Percentiles rank a stretch among this genome's conserved stretches.
These are phyloP conservation scores for Hypoxylon cercidicola DNA, from an alignment of 495 filamentous ascomycete genomes.

Conservation along the genomic window DNA sequence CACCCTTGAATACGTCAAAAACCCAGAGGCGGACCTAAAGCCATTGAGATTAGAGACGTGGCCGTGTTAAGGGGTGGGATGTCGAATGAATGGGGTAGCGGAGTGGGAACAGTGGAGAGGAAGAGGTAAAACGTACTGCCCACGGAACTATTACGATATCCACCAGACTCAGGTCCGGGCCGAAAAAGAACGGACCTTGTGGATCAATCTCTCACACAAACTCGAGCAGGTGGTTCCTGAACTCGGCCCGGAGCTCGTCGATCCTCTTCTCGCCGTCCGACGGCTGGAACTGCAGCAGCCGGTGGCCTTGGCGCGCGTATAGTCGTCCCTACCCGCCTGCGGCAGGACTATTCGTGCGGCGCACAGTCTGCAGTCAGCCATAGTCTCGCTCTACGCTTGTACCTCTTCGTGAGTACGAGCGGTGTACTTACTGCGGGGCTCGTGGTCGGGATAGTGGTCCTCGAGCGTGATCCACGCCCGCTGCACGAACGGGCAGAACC, in stretches of 20 bases:
- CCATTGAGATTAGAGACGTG: background rate
- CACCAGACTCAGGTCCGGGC: constrained; percentile 58
- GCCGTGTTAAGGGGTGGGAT: too few relatives aligned
- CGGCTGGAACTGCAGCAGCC: constrained; percentile 68
- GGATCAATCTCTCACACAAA: constrained; percentile 64
- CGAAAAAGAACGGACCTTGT: constrained; percentile 66
- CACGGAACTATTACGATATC: constrained; percentile 68
- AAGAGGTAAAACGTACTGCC: constrained; percentile 47
- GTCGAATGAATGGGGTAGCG: background rate
- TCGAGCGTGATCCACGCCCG: constrained; percentile 69
- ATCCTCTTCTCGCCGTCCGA: constrained; percentile 58
- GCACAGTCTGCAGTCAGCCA: background rate
- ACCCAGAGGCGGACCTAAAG: constrained; percentile 61
- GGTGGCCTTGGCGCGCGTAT: constrained; percentile 63
- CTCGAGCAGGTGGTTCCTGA: constrained; percentile 52
- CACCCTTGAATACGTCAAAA: constrained; percentile 71
- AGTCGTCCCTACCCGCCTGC: constrained; percentile 52
- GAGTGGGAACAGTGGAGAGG: background rate
- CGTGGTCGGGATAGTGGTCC: constrained; percentile 64
- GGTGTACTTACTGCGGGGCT: constrained; percentile 31
- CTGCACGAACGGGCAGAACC: constrained; percentile 69
- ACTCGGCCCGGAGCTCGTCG: constrained; percentile 36
- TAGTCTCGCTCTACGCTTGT: too few relatives aligned
- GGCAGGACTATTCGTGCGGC: constrained; percentile 54
- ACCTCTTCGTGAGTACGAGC: constrained; percentile 40